Base-by-base conservation (phyloP, 2,329 filamentous ascomycete species). In the Pseudonectria buxi region DNA sequence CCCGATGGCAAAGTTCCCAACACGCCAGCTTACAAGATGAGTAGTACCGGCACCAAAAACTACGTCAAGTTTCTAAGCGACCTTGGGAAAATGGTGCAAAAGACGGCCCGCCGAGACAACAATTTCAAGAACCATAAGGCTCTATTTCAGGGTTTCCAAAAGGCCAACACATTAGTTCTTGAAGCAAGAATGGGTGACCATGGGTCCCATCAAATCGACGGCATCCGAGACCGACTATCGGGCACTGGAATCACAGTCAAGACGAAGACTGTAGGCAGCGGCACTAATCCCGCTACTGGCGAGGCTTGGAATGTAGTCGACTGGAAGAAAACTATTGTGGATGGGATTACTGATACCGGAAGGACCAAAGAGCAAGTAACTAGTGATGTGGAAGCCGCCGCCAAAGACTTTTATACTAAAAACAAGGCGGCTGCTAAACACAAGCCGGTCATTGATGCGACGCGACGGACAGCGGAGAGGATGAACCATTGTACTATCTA, bases 131-230 rank as follows among this genome's bases (percentile, higher is more conserved):
- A 24, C 11, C 33, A 37, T 22, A 12, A 24, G 24, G 33, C 16
- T 16, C 9, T 37, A 24, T 37, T 37, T 15, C 22, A 37, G 12
- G 13, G 24, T 10, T 37, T 37, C 35, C n/a, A 26, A 26, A 25
- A 26, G 33, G 26, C 24, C 16, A 26, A 28, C 30, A 22, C 11
- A 29, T 11, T 16, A 18, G 28, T 33, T 37, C 26, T 29, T 22
- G 14, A 4, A 12, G 30, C 35, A 29, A 28, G 30, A n/a, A 27
- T 28, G 18, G 30, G 30, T 24, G 26, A 37, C 24, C 35, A 37
- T 26, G 35, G 35, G 18, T 18, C 16, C n/a, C 29, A n/a, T 29
- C 11, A 28, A 25, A 33, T 37, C 22, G 25, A 15, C 22, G 35
- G 26, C 15, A 30, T 30, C 26, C 7, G 29, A 28, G 18, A 31